These are phyloP conservation scores for Pelargonium fulgidum DNA, from an alignment of 441 rosid species.

Conservation along the genomic window DNA sequence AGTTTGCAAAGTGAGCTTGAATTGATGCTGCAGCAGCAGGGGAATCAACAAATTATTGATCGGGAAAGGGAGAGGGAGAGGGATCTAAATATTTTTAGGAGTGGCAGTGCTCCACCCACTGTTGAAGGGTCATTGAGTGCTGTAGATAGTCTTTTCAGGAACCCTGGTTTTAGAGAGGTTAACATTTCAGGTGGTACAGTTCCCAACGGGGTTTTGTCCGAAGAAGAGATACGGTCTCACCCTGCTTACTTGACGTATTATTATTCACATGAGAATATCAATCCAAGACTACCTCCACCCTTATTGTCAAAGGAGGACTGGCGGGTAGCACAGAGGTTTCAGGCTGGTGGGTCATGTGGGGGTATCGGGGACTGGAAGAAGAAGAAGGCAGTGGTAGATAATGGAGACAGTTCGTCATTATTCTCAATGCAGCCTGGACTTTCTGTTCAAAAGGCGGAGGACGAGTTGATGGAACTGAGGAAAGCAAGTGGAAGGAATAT, in stretches of 20 bases:
- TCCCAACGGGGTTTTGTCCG: slow-evolving; percentile 41
- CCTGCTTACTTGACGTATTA: slow-evolving; percentile 75
- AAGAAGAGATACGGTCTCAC: slow-evolving; percentile 76
- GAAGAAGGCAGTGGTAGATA: slow-evolving; percentile 28
- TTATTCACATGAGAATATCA: slow-evolving; percentile 64
- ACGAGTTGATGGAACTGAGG: slow-evolving; percentile 62
- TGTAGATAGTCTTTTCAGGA: slow-evolving; percentile 54
- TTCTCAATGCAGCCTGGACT: slow-evolving; percentile 70
- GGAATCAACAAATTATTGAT: slow-evolving; percentile 33
- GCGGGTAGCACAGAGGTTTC: slow-evolving; percentile 82
- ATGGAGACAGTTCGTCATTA: slow-evolving; percentile 45
- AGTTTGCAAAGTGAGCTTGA: slow-evolving; percentile 63
- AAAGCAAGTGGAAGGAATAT: slow-evolving; percentile 38
- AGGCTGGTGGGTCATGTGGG: slow-evolving; percentile 47
- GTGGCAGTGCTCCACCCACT: slow-evolving; percentile 96
- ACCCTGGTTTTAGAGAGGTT: slow-evolving; percentile 38
- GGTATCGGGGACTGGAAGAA: slow-evolving; percentile 53
- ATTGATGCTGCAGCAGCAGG: slow-evolving; percentile 51
- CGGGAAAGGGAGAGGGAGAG: slow-evolving; percentile 26
- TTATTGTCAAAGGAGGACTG: slow-evolving; percentile 82
- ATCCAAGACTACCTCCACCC: slow-evolving; percentile 85
- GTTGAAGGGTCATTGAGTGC: slow-evolving; percentile 82
- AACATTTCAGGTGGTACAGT: slow-evolving; percentile 15
- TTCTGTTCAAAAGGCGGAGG: slow-evolving; percentile 49
- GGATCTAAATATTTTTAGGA: slow-evolving; percentile 48